phyloP scores from a whole-genome alignment of 1,284 basidiomycete species.

The Cystobasidium pallidum region DNA sequence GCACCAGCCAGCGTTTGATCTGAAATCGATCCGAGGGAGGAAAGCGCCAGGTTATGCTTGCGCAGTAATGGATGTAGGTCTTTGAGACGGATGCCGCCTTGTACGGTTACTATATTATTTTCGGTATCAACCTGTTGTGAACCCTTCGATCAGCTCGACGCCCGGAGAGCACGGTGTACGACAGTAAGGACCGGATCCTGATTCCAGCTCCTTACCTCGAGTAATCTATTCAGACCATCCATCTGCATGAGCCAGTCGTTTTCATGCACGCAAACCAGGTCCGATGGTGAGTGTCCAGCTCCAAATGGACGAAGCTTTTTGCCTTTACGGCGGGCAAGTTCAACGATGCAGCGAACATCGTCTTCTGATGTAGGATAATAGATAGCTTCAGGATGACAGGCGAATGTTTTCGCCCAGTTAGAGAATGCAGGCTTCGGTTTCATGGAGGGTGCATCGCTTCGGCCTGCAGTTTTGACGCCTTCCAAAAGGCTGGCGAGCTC shows the following conservation, averaged over 20 bases:
- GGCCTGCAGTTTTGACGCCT: background rate
- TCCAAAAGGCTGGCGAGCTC: slow-evolving; percentile 4
- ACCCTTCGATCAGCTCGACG: background rate
- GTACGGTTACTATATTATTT: slow-evolving; percentile 69
- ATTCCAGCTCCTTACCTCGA: slow-evolving; percentile 66
- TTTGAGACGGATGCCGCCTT: slow-evolving; percentile 78
- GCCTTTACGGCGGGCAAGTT: slow-evolving; percentile 75
- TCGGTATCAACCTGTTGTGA: slow-evolving; percentile 68
- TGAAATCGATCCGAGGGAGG: slow-evolving; percentile 92
- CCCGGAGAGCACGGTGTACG: no score
- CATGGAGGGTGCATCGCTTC: background rate
- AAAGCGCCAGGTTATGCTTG: slow-evolving; percentile 76
- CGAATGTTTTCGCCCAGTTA: slow-evolving; percentile 63
- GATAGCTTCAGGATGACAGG: slow-evolving; percentile 60
- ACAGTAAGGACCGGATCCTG: background rate
- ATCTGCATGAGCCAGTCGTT: slow-evolving; percentile 72
- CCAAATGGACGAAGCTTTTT: slow-evolving; percentile 80
- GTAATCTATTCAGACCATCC: slow-evolving; percentile 67
- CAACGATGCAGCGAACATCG: slow-evolving; percentile 77
- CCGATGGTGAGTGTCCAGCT: slow-evolving; percentile 89
- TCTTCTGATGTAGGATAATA: slow-evolving; percentile 75
- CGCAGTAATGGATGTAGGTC: slow-evolving; percentile 62
- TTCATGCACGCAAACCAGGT: slow-evolving; percentile 81
- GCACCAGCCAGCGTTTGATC: slow-evolving; percentile 95
- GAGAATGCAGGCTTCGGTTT: slow-evolving; percentile 52